These are phyloP conservation scores for Beauveria brongniartii DNA, from an alignment of 2,329 filamentous ascomycete species.

Conservation along the genomic window DNA sequence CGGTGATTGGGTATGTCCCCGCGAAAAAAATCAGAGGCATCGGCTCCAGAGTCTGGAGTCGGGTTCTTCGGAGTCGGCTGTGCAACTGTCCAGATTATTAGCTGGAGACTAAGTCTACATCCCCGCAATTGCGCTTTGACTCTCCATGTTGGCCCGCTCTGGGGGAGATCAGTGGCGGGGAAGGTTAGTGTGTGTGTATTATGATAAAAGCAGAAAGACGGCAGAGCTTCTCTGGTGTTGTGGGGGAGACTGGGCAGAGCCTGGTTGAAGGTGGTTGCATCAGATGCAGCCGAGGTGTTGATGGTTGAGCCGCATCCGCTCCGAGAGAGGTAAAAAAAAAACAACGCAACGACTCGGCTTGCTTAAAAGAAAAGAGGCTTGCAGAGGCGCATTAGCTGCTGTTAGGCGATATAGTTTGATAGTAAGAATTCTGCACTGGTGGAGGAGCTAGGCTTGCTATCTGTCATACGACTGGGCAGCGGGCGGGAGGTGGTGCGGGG, in stretches of 20 bases:
- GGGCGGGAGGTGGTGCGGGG: not conserved
- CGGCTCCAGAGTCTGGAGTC: not conserved
- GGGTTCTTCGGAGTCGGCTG: not conserved
- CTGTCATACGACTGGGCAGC: not conserved
- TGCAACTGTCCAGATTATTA: not conserved
- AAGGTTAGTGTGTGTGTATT: not conserved
- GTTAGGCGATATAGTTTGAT: not conserved
- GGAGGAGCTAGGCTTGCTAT: not conserved
- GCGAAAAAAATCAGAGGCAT: not conserved
- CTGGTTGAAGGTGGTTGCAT: not conserved
- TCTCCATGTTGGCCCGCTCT: not conserved
- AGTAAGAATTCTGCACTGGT: not conserved
- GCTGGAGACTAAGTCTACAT: not conserved
- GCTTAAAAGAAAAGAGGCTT: not conserved
- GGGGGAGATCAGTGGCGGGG: not conserved
- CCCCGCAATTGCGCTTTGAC: conserved; percentile 5
- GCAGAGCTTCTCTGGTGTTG: not conserved
- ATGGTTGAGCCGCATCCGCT: conserved; percentile 6
- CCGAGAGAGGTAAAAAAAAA: not conserved
- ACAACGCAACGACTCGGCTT: not conserved
- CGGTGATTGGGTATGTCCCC: not conserved
- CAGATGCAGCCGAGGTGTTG: conserved; percentile 1
- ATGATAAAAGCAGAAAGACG: not conserved
- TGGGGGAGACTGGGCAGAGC: not conserved
- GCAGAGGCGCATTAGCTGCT: not conserved